Evolutionary conservation across 2,329 filamentous ascomycete genomes (phyloP).

Genomic region (Nakataea oryzae): DNA sequence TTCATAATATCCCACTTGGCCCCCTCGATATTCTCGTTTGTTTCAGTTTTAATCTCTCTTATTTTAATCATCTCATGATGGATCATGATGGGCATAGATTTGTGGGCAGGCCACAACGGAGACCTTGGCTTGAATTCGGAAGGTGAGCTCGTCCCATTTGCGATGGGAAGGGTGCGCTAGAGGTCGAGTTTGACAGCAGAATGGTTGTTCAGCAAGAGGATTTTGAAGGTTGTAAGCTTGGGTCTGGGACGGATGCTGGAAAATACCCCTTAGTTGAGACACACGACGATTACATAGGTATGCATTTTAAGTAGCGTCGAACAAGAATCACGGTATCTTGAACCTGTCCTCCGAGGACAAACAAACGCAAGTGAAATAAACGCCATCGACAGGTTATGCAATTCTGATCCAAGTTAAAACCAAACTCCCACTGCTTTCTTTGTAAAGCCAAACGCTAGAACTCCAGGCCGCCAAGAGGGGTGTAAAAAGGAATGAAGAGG

Average conservation of each 20-base stretch:
- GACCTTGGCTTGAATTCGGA: neutral
- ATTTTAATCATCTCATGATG: neutral
- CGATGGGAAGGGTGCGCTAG: neutral
- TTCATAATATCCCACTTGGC: neutral
- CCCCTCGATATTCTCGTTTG: too few relatives aligned
- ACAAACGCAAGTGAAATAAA: too few relatives aligned
- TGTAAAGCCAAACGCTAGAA: too few relatives aligned
- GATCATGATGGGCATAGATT: neutral
- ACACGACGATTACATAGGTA: neutral
- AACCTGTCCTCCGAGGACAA: too few relatives aligned
- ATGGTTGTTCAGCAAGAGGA: neutral
- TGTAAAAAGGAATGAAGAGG: too few relatives aligned
- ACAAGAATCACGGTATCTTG: too few relatives aligned
- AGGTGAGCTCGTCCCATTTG: neutral
- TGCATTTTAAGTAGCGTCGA: too few relatives aligned
- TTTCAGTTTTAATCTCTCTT: neutral
- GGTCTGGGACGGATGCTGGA: neutral
- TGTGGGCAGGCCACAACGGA: too few relatives aligned
- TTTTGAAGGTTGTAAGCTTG: neutral
- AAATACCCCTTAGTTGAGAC: neutral
- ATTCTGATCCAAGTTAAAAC: too few relatives aligned
- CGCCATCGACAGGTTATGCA: too few relatives aligned
- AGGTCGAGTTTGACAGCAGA: neutral
- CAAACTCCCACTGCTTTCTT: too few relatives aligned
- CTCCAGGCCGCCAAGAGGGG: too few relatives aligned